Evolutionary conservation across 352 stramenopile species (phyloP), one percentile per base, ranked within the genome.

Genomic region (Nothophytophthora sp.): DNA sequence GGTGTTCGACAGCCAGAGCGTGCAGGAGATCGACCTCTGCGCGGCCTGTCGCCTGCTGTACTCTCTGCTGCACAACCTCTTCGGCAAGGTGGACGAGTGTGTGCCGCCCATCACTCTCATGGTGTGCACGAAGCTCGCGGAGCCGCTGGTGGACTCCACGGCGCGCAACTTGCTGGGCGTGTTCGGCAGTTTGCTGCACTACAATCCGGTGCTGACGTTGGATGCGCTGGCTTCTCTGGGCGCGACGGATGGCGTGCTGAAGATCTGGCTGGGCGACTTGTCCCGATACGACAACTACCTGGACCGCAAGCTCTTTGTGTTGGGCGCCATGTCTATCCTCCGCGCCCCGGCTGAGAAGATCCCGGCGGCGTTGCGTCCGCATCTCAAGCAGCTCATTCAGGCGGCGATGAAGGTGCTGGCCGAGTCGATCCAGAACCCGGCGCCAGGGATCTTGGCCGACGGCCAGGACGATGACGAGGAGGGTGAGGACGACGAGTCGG

Each of bases 121-220:
- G 54, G 79, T 78, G 45, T 82, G 68, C 60, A 73, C 67, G n/a
- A 76, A 76, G 22, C 55, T 92, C 15, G 53, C 76, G 24, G 69
- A 80, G 41, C 68, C 76, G 23, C 66, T 88, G 25, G 75, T 75
- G 48, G 80, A 90, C 33, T 60, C 86, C 9, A 92, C 92, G 13
- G 70, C 86, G 12, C 76, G 77, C 32, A 85, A 67, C 18, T 78
- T 98, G 30, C 88, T 98, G 36, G 87, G 96, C 56, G 91, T 98
- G 12, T 70, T 98, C 9, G 87, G 76, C 42, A 97, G 85, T 43
- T 73, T 95, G 27, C 71, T 98, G 34, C 96, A 97, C 72, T 98
- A 98, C 75, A 97, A 98, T 67, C 85, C 92, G 11, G 68, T 82
- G 24, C 62, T 98, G 28, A 95, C 95, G 30, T 60, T 98, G 5